A percentile compares a stretch with the other conserved stretches of the same genome.
These are phyloP conservation scores for Hypoxylon fuscum DNA, from an alignment of 495 filamentous ascomycete species.

Conservation along the genomic window DNA sequence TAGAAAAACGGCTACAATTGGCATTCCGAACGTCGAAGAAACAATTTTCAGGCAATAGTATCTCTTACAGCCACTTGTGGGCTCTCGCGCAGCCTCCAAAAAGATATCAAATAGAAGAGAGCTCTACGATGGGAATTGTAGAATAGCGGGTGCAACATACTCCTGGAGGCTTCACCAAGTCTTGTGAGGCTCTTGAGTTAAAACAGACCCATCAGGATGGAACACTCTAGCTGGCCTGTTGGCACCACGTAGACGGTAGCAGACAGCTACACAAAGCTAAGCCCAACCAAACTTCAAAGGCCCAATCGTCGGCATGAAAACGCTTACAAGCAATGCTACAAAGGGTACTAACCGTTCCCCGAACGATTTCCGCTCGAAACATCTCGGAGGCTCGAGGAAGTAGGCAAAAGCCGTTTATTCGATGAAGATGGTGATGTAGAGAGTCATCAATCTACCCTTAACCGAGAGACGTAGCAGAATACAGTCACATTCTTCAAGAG, in stretches of 20 bases:
- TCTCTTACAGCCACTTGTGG: no score
- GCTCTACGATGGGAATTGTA: conserved; percentile 3
- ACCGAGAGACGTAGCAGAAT: conserved; percentile 22
- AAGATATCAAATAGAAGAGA: background rate
- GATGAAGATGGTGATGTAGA: conserved; percentile 1
- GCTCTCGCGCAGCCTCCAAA: conserved; percentile 3
- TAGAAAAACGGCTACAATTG: conserved; percentile 12
- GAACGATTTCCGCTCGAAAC: conserved; percentile 16
- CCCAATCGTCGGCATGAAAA: conserved; percentile 10
- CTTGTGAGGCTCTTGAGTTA: conserved; percentile 36
- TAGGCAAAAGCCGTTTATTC: no score
- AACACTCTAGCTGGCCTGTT: conserved; percentile 30
- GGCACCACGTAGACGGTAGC: conserved; percentile 39
- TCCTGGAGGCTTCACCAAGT: conserved; percentile 16
- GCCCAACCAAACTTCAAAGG: conserved; percentile 15
- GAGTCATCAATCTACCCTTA: conserved; percentile 2
- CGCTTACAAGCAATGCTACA: conserved; percentile 8
- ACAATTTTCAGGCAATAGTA: background rate
- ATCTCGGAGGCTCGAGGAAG: conserved; percentile 9
- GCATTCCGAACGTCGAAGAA: background rate
- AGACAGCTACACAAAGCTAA: conserved; percentile 26
- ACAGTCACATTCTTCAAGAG: conserved; percentile 13
- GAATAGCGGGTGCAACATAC: conserved; percentile 5
- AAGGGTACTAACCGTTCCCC: conserved; percentile 8
- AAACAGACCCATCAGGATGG: conserved; percentile 34